Base-by-base conservation (phyloP, 208 protist species). In the Phytomonas sp. region DNA sequence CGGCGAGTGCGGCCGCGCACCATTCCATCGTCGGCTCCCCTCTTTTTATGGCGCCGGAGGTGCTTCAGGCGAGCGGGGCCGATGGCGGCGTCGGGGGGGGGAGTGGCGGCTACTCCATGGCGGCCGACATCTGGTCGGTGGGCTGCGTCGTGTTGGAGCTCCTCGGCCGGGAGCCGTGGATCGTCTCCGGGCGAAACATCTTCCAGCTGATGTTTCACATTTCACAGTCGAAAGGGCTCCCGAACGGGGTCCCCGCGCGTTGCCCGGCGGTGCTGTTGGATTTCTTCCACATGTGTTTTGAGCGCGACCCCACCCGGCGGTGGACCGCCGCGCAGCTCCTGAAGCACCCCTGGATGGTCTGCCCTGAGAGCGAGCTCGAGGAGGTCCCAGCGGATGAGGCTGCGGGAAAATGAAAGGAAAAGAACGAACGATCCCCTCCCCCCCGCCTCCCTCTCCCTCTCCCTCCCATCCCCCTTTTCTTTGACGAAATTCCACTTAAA, bases 21-120 rank as follows among this genome's bases (percentile, higher is more conserved):
- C 85, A 94, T 64, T 91, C 90, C 34, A 80, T 97, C 73, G 86
- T 93, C 5, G 92, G 90, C 56, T 88, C 87, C 0, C 89, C 89
- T 0, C 72, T 94, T 34, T 97, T 96, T 63, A 97, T 97, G 88
- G 92, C 92, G 3, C 92, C 92, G 7, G 92, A 97, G 76, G 89
- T 95, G 68, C 78, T 97, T 71, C 82, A 73, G 13, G 76, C 80
- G 61, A 70, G 70, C 28, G 74, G 74, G 46, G 72, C 73, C 30
- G 28, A 53, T 17, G 31, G 15, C 66, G 31, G 29, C 30, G 30
- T 11, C 8, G 67, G 59, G 34, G 9, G n/a, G 15, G 62, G 28
- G 8, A 17, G 6, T 3, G 29, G 29, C 37, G 82, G 80, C 28
- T 97, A 97, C 83, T 76, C 81, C 28, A 78, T 73, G 28, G 72